Evolutionary conservation across 2,329 filamentous ascomycete species (phyloP).

Genomic region (Trichophaea hybrida): DNA sequence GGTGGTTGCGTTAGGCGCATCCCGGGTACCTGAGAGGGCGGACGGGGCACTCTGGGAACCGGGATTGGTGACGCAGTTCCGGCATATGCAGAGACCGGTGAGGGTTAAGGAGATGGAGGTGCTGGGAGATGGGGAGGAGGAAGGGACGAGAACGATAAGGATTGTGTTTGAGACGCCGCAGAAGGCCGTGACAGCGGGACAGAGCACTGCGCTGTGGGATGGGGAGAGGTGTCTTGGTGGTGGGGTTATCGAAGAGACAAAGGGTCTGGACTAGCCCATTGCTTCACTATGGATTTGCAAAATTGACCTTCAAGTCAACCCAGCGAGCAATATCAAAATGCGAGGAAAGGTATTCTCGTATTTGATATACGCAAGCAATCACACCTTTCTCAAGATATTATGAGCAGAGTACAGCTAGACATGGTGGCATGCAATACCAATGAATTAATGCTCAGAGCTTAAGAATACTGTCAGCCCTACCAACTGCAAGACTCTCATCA

Average conservation of each 20-base stretch:
- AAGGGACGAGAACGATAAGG: slow-evolving; percentile 7
- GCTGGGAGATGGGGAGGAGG: slow-evolving; percentile 1
- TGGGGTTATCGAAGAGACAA: slow-evolving; percentile 16
- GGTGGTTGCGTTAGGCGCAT: slow-evolving; percentile 4
- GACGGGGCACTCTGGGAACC: slow-evolving; percentile 9
- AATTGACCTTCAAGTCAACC: too few relatives aligned
- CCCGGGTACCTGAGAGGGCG: neutral
- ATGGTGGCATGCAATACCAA: too few relatives aligned
- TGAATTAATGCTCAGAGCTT: too few relatives aligned
- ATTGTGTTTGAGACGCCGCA: slow-evolving; percentile 19
- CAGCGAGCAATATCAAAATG: too few relatives aligned
- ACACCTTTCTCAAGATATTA: too few relatives aligned
- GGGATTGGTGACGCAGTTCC: slow-evolving; percentile 18
- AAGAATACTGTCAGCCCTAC: too few relatives aligned
- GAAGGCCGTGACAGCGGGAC: slow-evolving; percentile 19
- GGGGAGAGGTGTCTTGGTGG: slow-evolving; percentile 22
- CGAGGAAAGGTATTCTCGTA: too few relatives aligned
- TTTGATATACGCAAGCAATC: too few relatives aligned
- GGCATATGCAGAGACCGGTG: slow-evolving; percentile 18
- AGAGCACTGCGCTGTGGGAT: slow-evolving; percentile 22
- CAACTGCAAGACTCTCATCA: too few relatives aligned
- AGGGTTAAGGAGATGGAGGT: slow-evolving; percentile 10
- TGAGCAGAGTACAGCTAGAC: too few relatives aligned
- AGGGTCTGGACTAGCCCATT: neutral
- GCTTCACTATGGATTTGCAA: too few relatives aligned